Evolutionary conservation across 208 protist species (phyloP), one percentile per base, ranked within the genome.

Genomic region (Crithidia thermophila): DNA sequence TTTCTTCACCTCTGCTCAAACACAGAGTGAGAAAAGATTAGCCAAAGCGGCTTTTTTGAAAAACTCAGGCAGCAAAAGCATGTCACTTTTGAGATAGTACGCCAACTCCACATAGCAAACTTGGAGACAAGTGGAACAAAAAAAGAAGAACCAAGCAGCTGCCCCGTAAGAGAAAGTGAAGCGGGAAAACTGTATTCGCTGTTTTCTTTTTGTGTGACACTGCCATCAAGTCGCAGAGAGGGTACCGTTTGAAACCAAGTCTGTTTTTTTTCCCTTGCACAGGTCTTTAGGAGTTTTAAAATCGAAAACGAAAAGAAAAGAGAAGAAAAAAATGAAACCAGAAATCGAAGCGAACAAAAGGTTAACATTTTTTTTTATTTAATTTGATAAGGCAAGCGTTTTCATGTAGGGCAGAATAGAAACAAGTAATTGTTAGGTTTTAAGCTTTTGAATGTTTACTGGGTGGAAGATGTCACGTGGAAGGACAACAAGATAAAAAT

Each of bases 291-390:
- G 28, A 64, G 50, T 13, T 65, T 21, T 34, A 51, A 31, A 55
- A 52, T 50, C 37, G 11, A n/a, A 42, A 30, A 55, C 18, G 27
- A 30, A 63, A 50, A 25, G 9, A 53, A 57, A 60, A 62, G 37
- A 23, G 20, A 30, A 20, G n/a, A 50, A n/a, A 30, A 20, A 36
- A 60, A 55, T 46, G 47, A 63, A 57, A 42, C n/a, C n/a, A n/a
- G n/a, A n/a, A n/a, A n/a, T n/a, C n/a, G n/a, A n/a, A n/a, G n/a
- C n/a, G n/a, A n/a, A n/a, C n/a, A n/a, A n/a, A 53, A 16, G 18
- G 37, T 33, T 60, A 52, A 37, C 25, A 34, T 30, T n/a, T 49
- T 36, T 25, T 39, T n/a, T n/a, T 52, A 51, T 64, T 65, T 67
- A 20, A 36, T 27, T 51, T 30, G 40, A 31, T 36, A 34, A 6